phyloP scores from a whole-genome alignment of 164 flowering plant genomes.

The Tetrastigma voinierianum region DNA sequence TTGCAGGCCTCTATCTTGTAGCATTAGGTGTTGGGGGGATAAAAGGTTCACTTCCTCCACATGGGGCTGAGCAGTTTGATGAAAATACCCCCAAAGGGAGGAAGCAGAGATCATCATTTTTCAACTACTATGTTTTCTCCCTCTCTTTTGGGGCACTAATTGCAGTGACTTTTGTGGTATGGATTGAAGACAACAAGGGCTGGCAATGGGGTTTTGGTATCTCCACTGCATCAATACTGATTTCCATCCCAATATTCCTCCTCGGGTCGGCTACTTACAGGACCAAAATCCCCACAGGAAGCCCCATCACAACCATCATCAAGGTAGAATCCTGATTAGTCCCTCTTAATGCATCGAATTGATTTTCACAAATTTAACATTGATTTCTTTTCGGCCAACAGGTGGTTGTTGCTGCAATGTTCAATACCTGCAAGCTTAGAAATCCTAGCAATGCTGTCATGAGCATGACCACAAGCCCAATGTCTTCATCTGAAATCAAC shows the following conservation, averaged over 20 bases:
- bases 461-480: slow-evolving; percentile 41
- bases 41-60: slow-evolving; percentile 75
- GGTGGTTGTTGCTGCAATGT: slow-evolving; percentile 57
- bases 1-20: slow-evolving; percentile 65
- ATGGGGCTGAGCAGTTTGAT: slow-evolving; percentile 89
- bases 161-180: slow-evolving; percentile 82
- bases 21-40: slow-evolving; percentile 90
- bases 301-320: slow-evolving; percentile 75
- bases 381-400: slow-evolving; percentile 14
- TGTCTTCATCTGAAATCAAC: slow-evolving; percentile 13
- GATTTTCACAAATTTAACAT: background rate
- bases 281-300: slow-evolving; percentile 70
- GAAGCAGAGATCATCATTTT: slow-evolving; percentile 71
- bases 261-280: slow-evolving; percentile 63
- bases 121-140: slow-evolving; percentile 76
- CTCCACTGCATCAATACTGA: slow-evolving; percentile 49
- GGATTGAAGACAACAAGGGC: slow-evolving; percentile 88
- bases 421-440: slow-evolving; percentile 22
- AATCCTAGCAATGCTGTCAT: slow-evolving; percentile 42
- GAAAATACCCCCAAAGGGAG: slow-evolving; percentile 49
- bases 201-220: slow-evolving; percentile 88
- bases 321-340: slow-evolving; percentile 43
- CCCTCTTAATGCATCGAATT: too few species aligned
- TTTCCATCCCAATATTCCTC: slow-evolving; percentile 61
- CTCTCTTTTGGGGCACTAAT: slow-evolving; percentile 70